These are phyloP conservation scores for Diaporthe citrichinensis DNA, from an alignment of 2,329 filamentous ascomycete genomes.

Conservation along the genomic window DNA sequence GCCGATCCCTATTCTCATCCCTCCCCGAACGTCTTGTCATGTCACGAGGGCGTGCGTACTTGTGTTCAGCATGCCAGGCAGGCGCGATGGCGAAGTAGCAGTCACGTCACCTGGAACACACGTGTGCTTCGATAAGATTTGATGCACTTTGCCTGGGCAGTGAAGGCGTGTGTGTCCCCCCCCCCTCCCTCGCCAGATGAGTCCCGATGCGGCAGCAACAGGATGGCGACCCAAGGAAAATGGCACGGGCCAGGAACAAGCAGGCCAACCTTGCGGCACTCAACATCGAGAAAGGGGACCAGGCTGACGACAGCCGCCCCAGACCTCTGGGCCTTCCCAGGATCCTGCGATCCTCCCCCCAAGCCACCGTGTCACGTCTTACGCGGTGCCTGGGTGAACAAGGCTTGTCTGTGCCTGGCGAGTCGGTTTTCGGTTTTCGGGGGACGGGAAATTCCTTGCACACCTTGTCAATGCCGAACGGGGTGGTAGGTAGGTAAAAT, in stretches of 20 bases:
- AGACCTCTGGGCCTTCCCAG: neutral
- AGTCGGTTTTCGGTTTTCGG: neutral
- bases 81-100: slow-evolving; percentile 5
- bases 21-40: neutral
- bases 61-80: neutral
- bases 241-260: slow-evolving; percentile 1
- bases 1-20: neutral
- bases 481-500: neutral
- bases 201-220: neutral
- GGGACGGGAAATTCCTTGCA: neutral
- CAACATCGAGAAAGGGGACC: neutral
- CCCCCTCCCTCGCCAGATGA: neutral
- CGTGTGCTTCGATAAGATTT: slow-evolving; percentile 15
- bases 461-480: neutral
- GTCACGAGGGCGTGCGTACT: slow-evolving; percentile 2
- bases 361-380: neutral
- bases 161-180: neutral
- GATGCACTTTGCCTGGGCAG: neutral
- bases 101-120: slow-evolving; percentile 13
- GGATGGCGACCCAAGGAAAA: neutral
- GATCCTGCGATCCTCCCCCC: neutral
- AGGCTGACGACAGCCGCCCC: neutral
- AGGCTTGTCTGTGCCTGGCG: neutral
- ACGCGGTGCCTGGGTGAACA: neutral
- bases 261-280: neutral